Evolutionary conservation across 1,284 basidiomycete species (phyloP).

Genomic region (Entoloma clypeatum): DNA sequence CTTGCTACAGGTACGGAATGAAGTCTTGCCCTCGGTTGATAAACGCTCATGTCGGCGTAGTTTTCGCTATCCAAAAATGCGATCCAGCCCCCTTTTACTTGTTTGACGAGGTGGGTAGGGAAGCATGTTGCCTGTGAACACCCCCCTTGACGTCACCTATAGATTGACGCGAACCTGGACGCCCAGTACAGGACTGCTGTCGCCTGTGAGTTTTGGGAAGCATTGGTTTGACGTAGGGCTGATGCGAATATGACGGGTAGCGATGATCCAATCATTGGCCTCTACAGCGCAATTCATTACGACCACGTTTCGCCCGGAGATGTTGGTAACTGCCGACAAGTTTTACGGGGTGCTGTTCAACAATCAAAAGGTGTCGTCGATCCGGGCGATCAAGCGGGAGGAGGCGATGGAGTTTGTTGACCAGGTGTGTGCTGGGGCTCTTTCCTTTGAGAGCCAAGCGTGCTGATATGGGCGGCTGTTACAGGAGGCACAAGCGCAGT

Average conservation of each 20-base stretch:
- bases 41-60: conserved; percentile 34
- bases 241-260: conserved; percentile 33
- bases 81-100: conserved; percentile 99
- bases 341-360: conserved; percentile 99
- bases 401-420: conserved; percentile 90
- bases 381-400: conserved; percentile 76
- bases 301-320: conserved; percentile 97
- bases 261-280: conserved; percentile 92
- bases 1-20: conserved; percentile 73
- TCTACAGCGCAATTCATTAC: conserved; percentile 94
- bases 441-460: conserved; percentile 1
- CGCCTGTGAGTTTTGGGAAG: conserved; percentile 57
- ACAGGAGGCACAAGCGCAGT: conserved; percentile 32
- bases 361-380: conserved; percentile 90
- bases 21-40: neutral
- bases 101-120: conserved; percentile 82
- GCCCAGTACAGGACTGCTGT: conserved; percentile 97
- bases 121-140: neutral
- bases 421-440: conserved; percentile 44
- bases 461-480: neutral
- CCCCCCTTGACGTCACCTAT: conserved; percentile 3
- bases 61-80: conserved; percentile 99
- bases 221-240: neutral
- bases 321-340: conserved; percentile 92
- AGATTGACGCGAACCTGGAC: conserved; percentile 98